Percentiles rank a stretch among this genome's conserved stretches.
Evolutionary conservation across 164 flowering plant genomes (phyloP).

Genomic region (Amborella trichopoda): DNA sequence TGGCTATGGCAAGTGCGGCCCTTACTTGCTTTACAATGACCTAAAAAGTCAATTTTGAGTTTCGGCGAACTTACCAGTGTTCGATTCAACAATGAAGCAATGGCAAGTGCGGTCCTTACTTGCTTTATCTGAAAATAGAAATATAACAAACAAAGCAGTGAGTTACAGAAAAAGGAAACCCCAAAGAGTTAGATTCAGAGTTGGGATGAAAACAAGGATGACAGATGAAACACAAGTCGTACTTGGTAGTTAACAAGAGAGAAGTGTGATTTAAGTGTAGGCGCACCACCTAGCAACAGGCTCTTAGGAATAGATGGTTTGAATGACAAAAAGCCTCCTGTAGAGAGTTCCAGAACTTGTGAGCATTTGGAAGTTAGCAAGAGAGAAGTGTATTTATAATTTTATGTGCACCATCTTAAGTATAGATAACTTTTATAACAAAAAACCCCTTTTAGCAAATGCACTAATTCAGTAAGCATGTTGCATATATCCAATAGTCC

Average conservation of each 20-base stretch:
- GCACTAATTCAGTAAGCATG: no score
- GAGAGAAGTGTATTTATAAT: no score
- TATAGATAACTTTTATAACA: no score
- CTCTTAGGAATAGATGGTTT: constrained; percentile 83
- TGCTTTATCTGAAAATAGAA: constrained; percentile 65
- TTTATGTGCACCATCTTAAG: no score
- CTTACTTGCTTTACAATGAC: no score
- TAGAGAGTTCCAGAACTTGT: constrained; percentile 11
- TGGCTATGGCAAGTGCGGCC: no score
- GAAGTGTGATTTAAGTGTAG: constrained; percentile 73
- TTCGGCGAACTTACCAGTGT: constrained; percentile 80
- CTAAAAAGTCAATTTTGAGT: no score
- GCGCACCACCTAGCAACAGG: constrained; percentile 74
- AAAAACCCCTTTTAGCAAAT: no score
- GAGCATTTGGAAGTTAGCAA: no score
- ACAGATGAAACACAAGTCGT: constrained; percentile 6
- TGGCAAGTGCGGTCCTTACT: constrained; percentile 86
- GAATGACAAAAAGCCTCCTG: constrained; percentile 95
- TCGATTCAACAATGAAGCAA: constrained; percentile 75
- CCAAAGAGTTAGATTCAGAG: constrained; percentile 1
- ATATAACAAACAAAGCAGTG: background rate
- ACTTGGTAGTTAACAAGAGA: constrained; percentile 81
- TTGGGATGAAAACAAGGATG: constrained; percentile 3
- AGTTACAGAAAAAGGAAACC: background rate
- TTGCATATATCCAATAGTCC: no score